Evolutionary conservation across 345 rosid species (phyloP).

Genomic region (Alliaria petiolata): DNA sequence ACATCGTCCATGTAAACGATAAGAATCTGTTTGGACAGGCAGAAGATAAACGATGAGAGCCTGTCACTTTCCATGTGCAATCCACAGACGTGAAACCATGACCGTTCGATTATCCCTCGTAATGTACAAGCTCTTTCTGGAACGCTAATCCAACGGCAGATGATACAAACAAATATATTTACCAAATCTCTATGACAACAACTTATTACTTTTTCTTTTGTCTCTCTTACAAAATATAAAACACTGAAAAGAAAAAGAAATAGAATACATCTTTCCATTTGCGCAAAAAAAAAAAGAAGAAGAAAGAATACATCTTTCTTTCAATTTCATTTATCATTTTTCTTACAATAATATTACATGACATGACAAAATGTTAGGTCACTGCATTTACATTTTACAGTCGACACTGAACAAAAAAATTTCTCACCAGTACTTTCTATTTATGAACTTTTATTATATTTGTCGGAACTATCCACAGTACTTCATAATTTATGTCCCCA

Average conservation of each 20-base stretch:
- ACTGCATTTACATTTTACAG: constrained; percentile 10
- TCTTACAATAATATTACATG: neutral
- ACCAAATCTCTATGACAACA: constrained; percentile 32
- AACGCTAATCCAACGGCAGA: constrained; percentile 19
- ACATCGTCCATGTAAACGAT: neutral
- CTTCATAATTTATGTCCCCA: neutral
- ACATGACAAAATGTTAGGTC: constrained; percentile 11
- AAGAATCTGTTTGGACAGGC: neutral
- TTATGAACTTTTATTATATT: constrained; percentile 14
- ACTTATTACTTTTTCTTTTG: constrained; percentile 20
- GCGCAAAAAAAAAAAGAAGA: too few species aligned
- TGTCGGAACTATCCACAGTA: constrained; percentile 10
- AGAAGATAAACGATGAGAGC: neutral
- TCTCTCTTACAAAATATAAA: neutral
- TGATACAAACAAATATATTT: constrained; percentile 17
- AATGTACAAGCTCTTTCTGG: constrained; percentile 10
- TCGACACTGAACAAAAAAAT: neutral
- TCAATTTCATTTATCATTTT: neutral
- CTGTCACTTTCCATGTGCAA: constrained; percentile 31
- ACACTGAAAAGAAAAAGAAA: neutral
- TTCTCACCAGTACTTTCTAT: constrained; percentile 11
- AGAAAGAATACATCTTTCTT: too few species aligned
- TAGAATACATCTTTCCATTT: too few species aligned
- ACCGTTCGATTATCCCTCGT: constrained; percentile 24
- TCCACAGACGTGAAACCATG: constrained; percentile 1